Percentiles rank a stretch among this genome's conserved stretches.
Evolutionary conservation across 1,139 yeast genomes (phyloP).

Genomic region (Zygosaccharomyces sapae): DNA sequence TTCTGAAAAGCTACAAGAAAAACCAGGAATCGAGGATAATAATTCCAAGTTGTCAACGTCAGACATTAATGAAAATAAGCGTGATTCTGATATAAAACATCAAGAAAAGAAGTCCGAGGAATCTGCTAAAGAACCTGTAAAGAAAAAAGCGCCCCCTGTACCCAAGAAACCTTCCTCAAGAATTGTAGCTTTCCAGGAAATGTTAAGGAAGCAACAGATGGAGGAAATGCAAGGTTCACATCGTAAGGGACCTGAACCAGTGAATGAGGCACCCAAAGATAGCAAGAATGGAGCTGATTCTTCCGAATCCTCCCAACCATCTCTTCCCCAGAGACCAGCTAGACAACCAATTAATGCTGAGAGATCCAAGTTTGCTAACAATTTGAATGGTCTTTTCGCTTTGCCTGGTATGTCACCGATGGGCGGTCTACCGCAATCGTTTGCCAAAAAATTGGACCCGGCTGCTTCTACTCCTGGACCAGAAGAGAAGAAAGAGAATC

Average conservation of each 20-base stretch:
- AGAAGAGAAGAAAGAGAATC: constrained; percentile 16
- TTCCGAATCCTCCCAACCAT: constrained; percentile 2
- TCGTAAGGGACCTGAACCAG: background rate
- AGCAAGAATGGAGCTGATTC: background rate
- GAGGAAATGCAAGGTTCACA: constrained; percentile 17
- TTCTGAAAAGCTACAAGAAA: background rate
- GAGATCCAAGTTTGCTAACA: constrained; percentile 49
- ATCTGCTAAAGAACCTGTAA: constrained; percentile 21
- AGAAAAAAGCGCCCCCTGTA: constrained; percentile 56
- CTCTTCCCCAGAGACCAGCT: constrained; percentile 11
- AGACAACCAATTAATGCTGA: constrained; percentile 8
- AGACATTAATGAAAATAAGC: background rate
- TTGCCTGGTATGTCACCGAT: constrained; percentile 60
- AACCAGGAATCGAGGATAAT: background rate
- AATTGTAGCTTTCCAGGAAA: constrained; percentile 75
- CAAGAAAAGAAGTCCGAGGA: background rate
- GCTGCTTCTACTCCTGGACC: constrained; percentile 15
- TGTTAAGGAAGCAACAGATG: constrained; percentile 49
- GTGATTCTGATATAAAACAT: background rate
- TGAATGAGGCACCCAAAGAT: constrained; percentile 7
- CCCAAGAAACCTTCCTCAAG: constrained; percentile 74
- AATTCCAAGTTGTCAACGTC: background rate
- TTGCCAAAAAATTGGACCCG: constrained; percentile 19
- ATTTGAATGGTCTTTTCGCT: constrained; percentile 56
- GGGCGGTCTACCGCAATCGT: constrained; percentile 31